Conservation (phyloP, 2,329 filamentous ascomycete species). For the Lachnellula hyalina region DNA sequence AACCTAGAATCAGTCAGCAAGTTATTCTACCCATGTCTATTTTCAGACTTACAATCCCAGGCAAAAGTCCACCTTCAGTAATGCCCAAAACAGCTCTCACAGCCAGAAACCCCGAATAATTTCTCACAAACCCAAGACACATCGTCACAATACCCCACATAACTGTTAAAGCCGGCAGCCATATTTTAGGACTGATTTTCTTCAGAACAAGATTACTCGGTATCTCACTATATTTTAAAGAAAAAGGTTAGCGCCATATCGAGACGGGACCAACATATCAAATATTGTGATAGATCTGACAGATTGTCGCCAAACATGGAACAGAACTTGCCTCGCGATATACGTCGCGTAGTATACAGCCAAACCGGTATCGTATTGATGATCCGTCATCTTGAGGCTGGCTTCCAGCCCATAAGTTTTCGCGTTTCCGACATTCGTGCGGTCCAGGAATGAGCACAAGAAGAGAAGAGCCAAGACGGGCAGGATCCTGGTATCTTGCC, state of each 20-base stretch:
- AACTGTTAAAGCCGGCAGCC: slow-evolving; percentile 58
- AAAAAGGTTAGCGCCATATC: not conserved
- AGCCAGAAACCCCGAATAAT: slow-evolving; percentile 49
- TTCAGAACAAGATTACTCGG: slow-evolving; percentile 55
- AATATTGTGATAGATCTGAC: not conserved
- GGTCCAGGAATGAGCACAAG: slow-evolving; percentile 60
- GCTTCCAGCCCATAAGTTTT: slow-evolving; percentile 57
- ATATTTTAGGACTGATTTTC: slow-evolving; percentile 47
- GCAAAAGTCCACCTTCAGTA: slow-evolving; percentile 59
- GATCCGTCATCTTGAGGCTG: slow-evolving; percentile 52
- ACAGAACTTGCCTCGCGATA: slow-evolving; percentile 45
- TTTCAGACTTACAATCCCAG: slow-evolving; percentile 52
- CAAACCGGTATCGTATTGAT: slow-evolving; percentile 60
- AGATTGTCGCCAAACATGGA: not conserved
- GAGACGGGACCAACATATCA: not conserved
- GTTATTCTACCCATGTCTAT: not conserved
- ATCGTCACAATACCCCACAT: slow-evolving; percentile 65
- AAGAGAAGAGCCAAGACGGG: slow-evolving; percentile 60
- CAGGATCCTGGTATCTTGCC: slow-evolving; percentile 43
- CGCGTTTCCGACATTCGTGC: slow-evolving; percentile 70
- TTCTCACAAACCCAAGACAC: slow-evolving; percentile 45
- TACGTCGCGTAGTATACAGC: slow-evolving; percentile 63
- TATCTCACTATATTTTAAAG: slow-evolving; percentile 37
- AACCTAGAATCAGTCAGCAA: slow-evolving; percentile 35
- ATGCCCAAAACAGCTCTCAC: slow-evolving; percentile 57